Conservation (phyloP, 2,329 filamentous ascomycete species). For the Ampelomyces quisqualis region DNA sequence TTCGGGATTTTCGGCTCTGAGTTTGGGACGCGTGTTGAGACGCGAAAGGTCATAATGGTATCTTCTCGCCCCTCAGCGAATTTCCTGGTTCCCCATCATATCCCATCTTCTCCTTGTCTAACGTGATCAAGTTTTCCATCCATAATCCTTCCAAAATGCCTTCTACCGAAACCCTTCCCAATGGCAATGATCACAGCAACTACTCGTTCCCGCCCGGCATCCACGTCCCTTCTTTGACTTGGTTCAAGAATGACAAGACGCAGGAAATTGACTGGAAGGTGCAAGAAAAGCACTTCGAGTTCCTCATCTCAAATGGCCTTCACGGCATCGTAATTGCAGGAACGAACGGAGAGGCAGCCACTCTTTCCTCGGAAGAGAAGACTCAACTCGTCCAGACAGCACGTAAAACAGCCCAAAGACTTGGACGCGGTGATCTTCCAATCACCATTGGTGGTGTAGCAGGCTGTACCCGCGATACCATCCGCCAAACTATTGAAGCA, state of each 20-base stretch:
- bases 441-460: constrained; percentile 47
- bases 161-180: constrained; percentile 31
- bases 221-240: constrained; percentile 60
- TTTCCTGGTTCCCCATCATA: neutral
- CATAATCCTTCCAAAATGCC: constrained; percentile 23
- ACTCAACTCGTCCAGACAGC: constrained; percentile 43
- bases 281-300: constrained; percentile 56
- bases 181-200: constrained; percentile 28
- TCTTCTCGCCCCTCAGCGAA: constrained; percentile 10
- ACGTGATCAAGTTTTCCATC: neutral
- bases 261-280: constrained; percentile 60
- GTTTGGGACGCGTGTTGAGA: constrained; percentile 23
- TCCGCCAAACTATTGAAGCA: constrained; percentile 43
- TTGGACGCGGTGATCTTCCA: constrained; percentile 39
- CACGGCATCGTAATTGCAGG: constrained; percentile 53
- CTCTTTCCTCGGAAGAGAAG: constrained; percentile 46
- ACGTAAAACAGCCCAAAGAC: constrained; percentile 41
- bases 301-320: constrained; percentile 55
- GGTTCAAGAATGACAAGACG: constrained; percentile 50
- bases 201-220: constrained; percentile 53
- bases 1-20: constrained; percentile 18
- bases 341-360: constrained; percentile 50
- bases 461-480: constrained; percentile 46
- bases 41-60: constrained; percentile 17
- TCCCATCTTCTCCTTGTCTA: neutral